Evolutionary conservation across 192 early-diverging fungal genomes (phyloP).

Genomic region (Mortierella hygrophila): DNA sequence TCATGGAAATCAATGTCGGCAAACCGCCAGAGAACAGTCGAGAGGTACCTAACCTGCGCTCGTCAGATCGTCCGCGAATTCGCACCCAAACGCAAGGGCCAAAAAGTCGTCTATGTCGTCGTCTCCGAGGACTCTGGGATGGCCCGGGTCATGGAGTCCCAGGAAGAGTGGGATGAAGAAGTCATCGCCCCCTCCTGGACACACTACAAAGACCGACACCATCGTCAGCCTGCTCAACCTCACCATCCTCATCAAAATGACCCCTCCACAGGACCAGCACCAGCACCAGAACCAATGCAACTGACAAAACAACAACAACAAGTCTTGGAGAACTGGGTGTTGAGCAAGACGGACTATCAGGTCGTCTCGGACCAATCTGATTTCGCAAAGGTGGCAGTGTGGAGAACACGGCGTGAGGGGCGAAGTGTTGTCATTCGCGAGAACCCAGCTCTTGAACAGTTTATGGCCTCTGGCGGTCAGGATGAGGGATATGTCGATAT

Average conservation of each 20-base stretch:
- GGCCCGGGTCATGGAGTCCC: constrained; percentile 29
- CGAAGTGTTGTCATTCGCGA: constrained; percentile 34
- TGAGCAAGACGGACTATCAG: constrained; percentile 37
- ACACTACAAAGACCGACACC: neutral
- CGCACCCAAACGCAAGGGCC: constrained; percentile 37
- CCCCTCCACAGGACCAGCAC: neutral
- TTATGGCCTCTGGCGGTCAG: neutral
- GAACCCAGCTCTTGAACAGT: neutral
- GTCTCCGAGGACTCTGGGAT: constrained; percentile 23
- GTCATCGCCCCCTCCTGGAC: constrained; percentile 24
- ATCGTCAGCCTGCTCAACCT: neutral
- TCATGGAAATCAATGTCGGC: constrained; percentile 11
- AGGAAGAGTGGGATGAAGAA: constrained; percentile 39
- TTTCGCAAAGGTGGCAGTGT: constrained; percentile 35
- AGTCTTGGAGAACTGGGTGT: constrained; percentile 26
- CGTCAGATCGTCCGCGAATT: constrained; percentile 35
- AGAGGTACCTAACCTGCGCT: constrained; percentile 29
- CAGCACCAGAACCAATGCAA: neutral
- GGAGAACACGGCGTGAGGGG: constrained; percentile 26
- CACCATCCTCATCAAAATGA: no score
- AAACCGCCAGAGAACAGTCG: neutral
- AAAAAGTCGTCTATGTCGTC: constrained; percentile 32
- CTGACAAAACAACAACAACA: constrained; percentile 19
- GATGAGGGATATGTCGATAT: constrained; percentile 27
- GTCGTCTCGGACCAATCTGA: constrained; percentile 39